Conservation (phyloP, 768 basidiomycete genomes). For the Rhizopogon salebrosus region DNA sequence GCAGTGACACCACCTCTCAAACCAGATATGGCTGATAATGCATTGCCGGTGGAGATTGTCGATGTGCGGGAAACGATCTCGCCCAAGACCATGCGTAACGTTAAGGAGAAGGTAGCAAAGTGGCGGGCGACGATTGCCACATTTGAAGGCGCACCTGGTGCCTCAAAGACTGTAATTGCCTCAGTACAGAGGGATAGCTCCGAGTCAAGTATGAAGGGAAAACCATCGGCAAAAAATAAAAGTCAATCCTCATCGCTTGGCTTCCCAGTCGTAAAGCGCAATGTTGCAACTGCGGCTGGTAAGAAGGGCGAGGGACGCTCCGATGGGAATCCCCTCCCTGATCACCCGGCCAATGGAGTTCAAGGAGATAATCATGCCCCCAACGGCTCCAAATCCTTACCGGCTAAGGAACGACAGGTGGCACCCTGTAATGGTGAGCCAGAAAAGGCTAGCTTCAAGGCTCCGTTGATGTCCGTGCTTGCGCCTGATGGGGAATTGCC, state of each 20-base stretch:
- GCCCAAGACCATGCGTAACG: slow-evolving; percentile 20
- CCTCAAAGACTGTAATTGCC: slow-evolving; percentile 6
- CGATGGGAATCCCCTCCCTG: background rate
- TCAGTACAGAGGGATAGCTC: background rate
- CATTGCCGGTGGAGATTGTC: slow-evolving; percentile 1
- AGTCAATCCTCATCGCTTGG: slow-evolving; percentile 26
- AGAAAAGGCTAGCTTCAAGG: slow-evolving; percentile 2
- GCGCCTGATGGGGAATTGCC: slow-evolving; percentile 7
- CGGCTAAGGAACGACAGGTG: background rate
- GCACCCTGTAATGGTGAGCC: background rate
- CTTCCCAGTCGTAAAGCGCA: slow-evolving; percentile 41
- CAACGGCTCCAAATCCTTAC: slow-evolving; percentile 10
- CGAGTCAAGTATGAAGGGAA: slow-evolving; percentile 7
- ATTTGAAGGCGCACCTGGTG: slow-evolving; percentile 1
- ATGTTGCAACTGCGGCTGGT: slow-evolving; percentile 13
- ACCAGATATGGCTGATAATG: background rate
- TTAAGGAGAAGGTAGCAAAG: slow-evolving; percentile 30
- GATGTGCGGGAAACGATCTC: slow-evolving; percentile 13
- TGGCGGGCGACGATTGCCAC: slow-evolving; percentile 29
- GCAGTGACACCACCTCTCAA: background rate
- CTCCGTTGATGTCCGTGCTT: slow-evolving; percentile 1
- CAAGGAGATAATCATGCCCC: slow-evolving; percentile 8
- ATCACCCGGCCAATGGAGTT: slow-evolving; percentile 4
- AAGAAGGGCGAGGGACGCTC: slow-evolving; percentile 17
- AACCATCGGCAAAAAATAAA: slow-evolving; percentile 6